phyloP scores from a whole-genome alignment of 73 alveolate genomes.

The Paramecium sexaurelia region DNA sequence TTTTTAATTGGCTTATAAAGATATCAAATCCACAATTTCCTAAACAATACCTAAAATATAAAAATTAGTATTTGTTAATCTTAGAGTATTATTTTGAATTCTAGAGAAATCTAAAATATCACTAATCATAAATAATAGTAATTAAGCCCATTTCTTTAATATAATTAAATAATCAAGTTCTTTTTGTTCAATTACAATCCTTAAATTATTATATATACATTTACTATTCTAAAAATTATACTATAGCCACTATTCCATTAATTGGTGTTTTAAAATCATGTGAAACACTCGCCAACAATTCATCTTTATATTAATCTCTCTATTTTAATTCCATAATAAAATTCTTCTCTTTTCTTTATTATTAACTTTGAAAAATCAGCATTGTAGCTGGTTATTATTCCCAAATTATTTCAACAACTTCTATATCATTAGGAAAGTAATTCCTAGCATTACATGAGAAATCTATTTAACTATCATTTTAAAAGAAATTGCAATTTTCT shows the following conservation, averaged over 20 bases:
- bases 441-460: not conserved
- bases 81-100: not conserved
- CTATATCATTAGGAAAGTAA: not conserved
- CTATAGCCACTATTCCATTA: conserved; percentile 51
- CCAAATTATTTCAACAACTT: not conserved
- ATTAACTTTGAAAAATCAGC: not conserved
- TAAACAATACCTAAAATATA: not conserved
- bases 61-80: not conserved
- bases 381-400: not conserved
- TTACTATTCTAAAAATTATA: conserved; percentile 9
- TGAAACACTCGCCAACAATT: conserved; percentile 27
- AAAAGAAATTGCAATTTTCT: not conserved
- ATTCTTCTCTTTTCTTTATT: not conserved
- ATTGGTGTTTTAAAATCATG: conserved; percentile 67
- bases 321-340: not conserved
- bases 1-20: conserved; percentile 7
- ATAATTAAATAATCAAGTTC: not conserved
- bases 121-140: conserved; percentile 59
- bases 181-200: not conserved
- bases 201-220: not conserved
- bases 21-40: conserved; percentile 5
- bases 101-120: conserved; percentile 62
- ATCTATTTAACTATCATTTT: not conserved
- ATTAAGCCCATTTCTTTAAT: not conserved
- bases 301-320: conserved; percentile 50